Base-by-base conservation (phyloP, 1,284 basidiomycete genomes). In the Papiliotrema nemorosa region DNA sequence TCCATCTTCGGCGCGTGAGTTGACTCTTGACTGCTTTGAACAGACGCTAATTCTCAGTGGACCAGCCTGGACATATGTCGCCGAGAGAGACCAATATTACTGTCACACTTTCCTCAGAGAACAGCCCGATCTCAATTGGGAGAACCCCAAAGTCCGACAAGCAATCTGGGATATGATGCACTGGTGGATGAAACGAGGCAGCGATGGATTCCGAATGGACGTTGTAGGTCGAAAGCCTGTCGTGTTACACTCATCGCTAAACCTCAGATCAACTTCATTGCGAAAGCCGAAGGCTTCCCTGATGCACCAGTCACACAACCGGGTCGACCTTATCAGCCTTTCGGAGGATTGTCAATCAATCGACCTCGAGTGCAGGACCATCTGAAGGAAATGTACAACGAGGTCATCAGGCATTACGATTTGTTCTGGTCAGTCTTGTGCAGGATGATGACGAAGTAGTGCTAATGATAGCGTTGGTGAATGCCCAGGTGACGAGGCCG, bases 331-430 rank as follows among this genome's bases (percentile, higher is more conserved):
- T 82, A 79, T 58, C 86, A 88, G 63, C 79, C 79, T 5, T 84
- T 80, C 3, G 78, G 75, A 44, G 70, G 77, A 59, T 70, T 81
- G 55, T 84, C 78, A 51, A 80, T 80, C 18, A 84, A 84, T 58
- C 82, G 85, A 1, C 84, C 84, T 5, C 74, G 76, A 9, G 81
- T 87, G 2, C 84, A 86, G 63, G 81, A 84, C 54, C 88, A 80
- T 57, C 66, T 89, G 39, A 77, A 80, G 56, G 82, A 88, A 72
- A 85, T 86, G 84, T 69, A 82, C 52, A 49, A 63, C 22, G 77
- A 82, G 60, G 82, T 85, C 2, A 75, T 85, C 24, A 24, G 52
- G 50, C 48, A 63, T 22, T 65, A 66, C 47, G 58, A 64, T 49
- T 53, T 64, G 16, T 60, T 67, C 47, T 48, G 54, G 54, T 66